A percentile compares a stretch with the other conserved stretches of the same genome.
phyloP scores from a whole-genome alignment of 371 early-diverging fungal genomes.

The Chytridium lagenaria region DNA sequence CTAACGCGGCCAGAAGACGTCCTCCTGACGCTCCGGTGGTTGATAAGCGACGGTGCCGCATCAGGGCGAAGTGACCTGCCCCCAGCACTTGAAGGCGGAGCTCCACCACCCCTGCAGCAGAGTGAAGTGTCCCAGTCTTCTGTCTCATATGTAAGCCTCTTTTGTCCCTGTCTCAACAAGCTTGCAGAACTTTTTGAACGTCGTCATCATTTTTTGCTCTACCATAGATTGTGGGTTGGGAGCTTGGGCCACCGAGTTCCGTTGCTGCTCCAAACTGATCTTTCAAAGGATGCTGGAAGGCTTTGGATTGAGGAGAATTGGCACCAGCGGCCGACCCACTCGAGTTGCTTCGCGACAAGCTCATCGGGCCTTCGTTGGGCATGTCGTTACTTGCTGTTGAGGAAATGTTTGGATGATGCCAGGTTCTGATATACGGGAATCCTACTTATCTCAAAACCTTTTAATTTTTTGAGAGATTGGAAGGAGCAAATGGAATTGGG shows the following conservation, averaged over 20 bases:
- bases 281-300: slow-evolving; percentile 20
- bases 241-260: background rate
- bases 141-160: slow-evolving; percentile 23
- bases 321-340: background rate
- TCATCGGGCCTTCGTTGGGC: background rate
- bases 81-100: background rate
- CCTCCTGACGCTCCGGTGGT: slow-evolving; percentile 32
- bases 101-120: too few relatives aligned
- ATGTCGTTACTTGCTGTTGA: too few relatives aligned
- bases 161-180: slow-evolving; percentile 37
- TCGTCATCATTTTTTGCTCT: slow-evolving; percentile 33
- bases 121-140: slow-evolving; percentile 7
- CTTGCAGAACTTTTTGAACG: slow-evolving; percentile 35
- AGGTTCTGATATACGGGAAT: too few relatives aligned
- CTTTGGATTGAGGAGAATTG: slow-evolving; percentile 21
- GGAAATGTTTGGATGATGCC: too few relatives aligned
- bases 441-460: too few relatives aligned
- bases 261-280: slow-evolving; percentile 17
- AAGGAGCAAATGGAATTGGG: too few relatives aligned
- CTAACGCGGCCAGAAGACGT: slow-evolving; percentile 34
- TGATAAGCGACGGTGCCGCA: slow-evolving; percentile 22
- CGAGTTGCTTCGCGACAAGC: background rate
- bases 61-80: background rate
- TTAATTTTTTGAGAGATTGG: too few relatives aligned
- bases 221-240: slow-evolving; percentile 10